Base-by-base conservation (phyloP, 2,329 filamentous ascomycete genomes). In the Ophiostoma quercus region DNA sequence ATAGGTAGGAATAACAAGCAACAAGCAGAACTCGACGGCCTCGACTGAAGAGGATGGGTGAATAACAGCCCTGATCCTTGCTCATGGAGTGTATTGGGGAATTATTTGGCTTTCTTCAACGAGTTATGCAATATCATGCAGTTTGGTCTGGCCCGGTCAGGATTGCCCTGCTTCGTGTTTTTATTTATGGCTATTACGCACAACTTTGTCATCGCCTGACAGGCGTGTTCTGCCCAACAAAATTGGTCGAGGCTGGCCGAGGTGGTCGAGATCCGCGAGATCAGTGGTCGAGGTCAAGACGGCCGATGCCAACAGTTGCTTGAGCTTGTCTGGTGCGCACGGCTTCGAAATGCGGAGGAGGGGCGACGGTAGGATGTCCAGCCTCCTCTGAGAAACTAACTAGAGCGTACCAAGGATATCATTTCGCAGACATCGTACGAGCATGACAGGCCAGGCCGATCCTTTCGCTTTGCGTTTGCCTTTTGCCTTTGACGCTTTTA, bases 401-500 rank as follows among this genome's bases (percentile, higher is more conserved):
- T 57, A 57, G 8, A 57, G 51, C 51, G 51, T 57, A 57, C 51
- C 22, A 57, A 57, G 51, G 51, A 57, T 57, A 57, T 14, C n/a
- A 25, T 25, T 25, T 57, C n/a, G 51, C 22, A 57, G 7, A 57
- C n/a, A 57, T 57, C 51, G 51, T 57, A 57, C 22, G 51, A 57
- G 8, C 22, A 57, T 54, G 51, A 57, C n/a, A 57, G 9, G 51
- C 51, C 51, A 14, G 22, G 43, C 43, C 16, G 43, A 47, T 47
- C 43, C 43, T 47, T 47, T 19, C 19, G 16, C 19, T n/a, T 47
- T 19, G 14, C 43, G 14, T 47, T 47, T 47, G 1, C 16, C 14
- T 47, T 19, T 34, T 34, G 34, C 5, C 34, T 34, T 34, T 34
- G 34, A 34, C 34, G 34, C 5, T 34, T 34, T 34, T 5, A 16